Conservation (phyloP, 352 stramenopile species). For the Peronosclerospora sorghi region DNA sequence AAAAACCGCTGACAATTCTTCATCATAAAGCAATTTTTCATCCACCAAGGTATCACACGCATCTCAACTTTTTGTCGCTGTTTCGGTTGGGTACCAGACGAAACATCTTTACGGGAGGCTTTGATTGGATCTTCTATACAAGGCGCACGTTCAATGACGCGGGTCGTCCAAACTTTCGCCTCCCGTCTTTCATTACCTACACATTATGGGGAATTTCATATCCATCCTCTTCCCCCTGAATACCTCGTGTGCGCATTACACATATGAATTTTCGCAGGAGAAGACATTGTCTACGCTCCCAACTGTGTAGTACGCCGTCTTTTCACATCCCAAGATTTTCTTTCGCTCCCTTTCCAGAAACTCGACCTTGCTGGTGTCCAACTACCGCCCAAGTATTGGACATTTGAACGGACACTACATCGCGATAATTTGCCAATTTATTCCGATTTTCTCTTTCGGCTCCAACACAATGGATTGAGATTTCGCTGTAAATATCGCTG, state of each 20-base stretch:
- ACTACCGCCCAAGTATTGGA: neutral
- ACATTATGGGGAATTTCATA: neutral
- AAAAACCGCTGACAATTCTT: neutral
- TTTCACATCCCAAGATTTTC: neutral
- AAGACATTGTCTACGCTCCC: neutral
- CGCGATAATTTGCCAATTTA: constrained; percentile 1
- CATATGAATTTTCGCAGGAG: neutral
- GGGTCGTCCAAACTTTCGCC: too few species aligned
- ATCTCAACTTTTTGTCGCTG: neutral
- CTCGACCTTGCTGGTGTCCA: neutral
- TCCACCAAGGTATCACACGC: neutral
- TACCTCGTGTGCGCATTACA: neutral
- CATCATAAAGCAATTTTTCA: neutral
- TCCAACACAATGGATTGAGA: constrained; percentile 1
- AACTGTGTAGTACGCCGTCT: neutral
- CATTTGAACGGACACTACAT: neutral
- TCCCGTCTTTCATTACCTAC: neutral
- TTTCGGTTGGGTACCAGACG: neutral
- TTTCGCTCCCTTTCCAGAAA: neutral
- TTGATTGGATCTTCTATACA: neutral
- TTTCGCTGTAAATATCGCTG: constrained; percentile 4
- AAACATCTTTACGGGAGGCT: neutral
- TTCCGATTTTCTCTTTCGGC: constrained; percentile 1
- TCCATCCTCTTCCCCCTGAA: neutral
- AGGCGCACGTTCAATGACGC: too few species aligned